Conservation (phyloP, 2,329 filamentous ascomycete species). For the Penicillium sp. region DNA sequence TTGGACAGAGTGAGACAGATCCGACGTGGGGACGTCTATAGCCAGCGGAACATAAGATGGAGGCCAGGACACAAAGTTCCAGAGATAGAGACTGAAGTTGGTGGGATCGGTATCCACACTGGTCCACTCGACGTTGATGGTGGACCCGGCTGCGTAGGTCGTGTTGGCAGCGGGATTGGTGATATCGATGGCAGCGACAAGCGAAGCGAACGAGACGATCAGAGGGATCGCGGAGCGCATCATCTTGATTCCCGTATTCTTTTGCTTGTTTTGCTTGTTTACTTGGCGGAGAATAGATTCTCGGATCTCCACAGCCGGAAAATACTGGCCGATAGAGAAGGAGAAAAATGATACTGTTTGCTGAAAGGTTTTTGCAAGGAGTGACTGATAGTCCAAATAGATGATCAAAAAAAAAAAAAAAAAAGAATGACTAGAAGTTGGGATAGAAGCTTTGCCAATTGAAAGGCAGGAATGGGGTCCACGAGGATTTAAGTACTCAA, state of each 20-base stretch:
- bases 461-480: background rate
- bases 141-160: conserved; percentile 39
- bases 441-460: background rate
- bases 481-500: background rate
- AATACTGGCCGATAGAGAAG: background rate
- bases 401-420: background rate
- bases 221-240: background rate
- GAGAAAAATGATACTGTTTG: background rate
- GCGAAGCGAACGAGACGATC: conserved; percentile 2
- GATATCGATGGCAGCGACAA: conserved; percentile 26
- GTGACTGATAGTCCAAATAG: background rate
- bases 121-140: conserved; percentile 37
- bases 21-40: conserved; percentile 34
- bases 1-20: conserved; percentile 34
- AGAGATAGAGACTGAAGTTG: conserved; percentile 43
- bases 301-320: background rate
- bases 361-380: background rate
- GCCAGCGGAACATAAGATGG: conserved; percentile 42
- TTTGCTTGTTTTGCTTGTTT: background rate
- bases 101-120: conserved; percentile 44
- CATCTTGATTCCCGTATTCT: background rate
- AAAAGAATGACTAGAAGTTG: background rate
- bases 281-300: background rate
- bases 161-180: conserved; percentile 35
- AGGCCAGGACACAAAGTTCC: conserved; percentile 49